A percentile compares a stretch with the other conserved stretches of the same genome.
phyloP scores from a whole-genome alignment of 352 stramenopile genomes.

The Phytopythium delawarense region DNA sequence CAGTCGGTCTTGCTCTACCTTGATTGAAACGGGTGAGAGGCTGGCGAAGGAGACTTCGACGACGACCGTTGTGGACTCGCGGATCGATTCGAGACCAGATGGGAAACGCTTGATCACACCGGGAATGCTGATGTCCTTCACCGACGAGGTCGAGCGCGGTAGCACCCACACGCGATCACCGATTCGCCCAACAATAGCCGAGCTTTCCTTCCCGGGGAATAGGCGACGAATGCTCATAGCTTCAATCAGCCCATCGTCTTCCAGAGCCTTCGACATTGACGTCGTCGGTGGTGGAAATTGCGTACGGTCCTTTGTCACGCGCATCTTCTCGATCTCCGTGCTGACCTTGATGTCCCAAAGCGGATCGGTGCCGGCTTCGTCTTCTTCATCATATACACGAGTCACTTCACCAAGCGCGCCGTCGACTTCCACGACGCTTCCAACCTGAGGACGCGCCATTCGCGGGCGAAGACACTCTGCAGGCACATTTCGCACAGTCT shows the following conservation, averaged over 20 bases:
- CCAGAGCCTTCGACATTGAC: slow-evolving; percentile 1
- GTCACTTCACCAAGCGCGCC: slow-evolving; percentile 58
- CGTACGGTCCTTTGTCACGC: slow-evolving; percentile 49
- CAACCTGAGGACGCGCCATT: slow-evolving; percentile 38
- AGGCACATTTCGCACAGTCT: slow-evolving; percentile 43
- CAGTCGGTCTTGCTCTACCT: slow-evolving; percentile 57
- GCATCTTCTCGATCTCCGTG: slow-evolving; percentile 43
- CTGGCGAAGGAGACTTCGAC: slow-evolving; percentile 52
- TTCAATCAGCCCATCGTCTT: slow-evolving; percentile 37
- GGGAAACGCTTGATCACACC: slow-evolving; percentile 65
- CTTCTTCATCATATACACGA: slow-evolving; percentile 27
- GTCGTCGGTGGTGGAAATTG: slow-evolving; percentile 31
- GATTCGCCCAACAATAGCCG: slow-evolving; percentile 38
- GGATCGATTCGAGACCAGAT: slow-evolving; percentile 43
- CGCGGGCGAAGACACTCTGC: slow-evolving; percentile 35
- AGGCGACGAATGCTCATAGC: slow-evolving; percentile 70
- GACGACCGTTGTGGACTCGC: slow-evolving; percentile 35
- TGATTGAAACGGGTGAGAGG: slow-evolving; percentile 30
- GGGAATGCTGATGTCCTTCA: slow-evolving; percentile 42
- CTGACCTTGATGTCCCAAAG: slow-evolving; percentile 52
- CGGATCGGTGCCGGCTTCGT: slow-evolving; percentile 5
- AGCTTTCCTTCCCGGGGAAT: slow-evolving; percentile 62
- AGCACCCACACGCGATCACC: slow-evolving; percentile 67
- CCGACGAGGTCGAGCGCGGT: slow-evolving; percentile 18
- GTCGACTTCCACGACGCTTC: slow-evolving; percentile 72